Conservation (phyloP, 31 red algal species). For the Odonthalia washingtoniensis region DNA sequence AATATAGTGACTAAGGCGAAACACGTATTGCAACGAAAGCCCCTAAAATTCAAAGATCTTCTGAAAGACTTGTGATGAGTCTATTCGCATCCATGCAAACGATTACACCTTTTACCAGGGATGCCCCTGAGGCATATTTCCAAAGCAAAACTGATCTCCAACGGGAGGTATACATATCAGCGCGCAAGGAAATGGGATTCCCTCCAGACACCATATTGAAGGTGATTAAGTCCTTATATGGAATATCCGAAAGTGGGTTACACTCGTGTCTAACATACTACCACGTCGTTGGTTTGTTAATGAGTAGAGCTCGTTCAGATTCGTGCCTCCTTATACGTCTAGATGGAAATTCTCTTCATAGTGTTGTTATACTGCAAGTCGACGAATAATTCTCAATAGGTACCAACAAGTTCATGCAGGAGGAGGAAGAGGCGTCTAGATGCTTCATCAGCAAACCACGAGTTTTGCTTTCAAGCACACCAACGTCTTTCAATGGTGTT, state of each 20-base stretch:
- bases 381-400: not conserved
- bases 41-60: not conserved
- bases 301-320: not conserved
- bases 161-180: too few relatives aligned
- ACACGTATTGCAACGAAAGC: not conserved
- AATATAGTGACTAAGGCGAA: not conserved
- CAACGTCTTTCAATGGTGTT: not conserved
- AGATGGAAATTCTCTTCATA: not conserved
- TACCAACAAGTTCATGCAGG: not conserved
- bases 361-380: not conserved
- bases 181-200: too few relatives aligned
- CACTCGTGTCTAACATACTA: not conserved
- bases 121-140: not conserved
- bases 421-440: not conserved
- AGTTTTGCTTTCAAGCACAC: not conserved
- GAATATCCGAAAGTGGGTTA: not conserved
- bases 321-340: not conserved
- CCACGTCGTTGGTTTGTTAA: not conserved
- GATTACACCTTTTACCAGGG: not conserved
- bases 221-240: not conserved
- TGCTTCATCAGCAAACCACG: not conserved
- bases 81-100: not conserved
- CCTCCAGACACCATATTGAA: not conserved
- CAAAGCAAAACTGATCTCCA: not conserved
- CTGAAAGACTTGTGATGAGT: not conserved